Percentiles rank a stretch among this genome's conserved stretches.
These are phyloP conservation scores for Hypocreales sp. DNA, from an alignment of 2,329 filamentous ascomycete genomes.

Conservation along the genomic window DNA sequence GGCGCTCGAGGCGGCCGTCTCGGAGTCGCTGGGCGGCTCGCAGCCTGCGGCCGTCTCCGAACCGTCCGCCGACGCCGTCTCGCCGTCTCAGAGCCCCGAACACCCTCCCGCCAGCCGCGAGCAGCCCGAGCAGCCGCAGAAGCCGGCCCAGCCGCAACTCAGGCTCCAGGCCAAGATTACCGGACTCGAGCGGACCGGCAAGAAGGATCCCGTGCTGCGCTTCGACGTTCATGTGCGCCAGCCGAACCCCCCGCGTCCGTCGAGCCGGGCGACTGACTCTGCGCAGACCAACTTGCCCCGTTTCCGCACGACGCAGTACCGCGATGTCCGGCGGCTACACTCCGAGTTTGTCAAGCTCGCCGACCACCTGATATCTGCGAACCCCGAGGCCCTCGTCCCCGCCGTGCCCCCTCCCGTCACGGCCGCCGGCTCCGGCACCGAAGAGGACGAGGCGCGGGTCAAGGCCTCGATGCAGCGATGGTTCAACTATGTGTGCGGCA, in stretches of 20 bases:
- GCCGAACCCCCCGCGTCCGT: not conserved
- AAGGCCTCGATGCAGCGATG: slow-evolving; percentile 85
- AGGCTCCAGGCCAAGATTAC: slow-evolving; percentile 93
- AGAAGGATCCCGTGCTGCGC: slow-evolving; percentile 86
- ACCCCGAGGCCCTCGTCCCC: slow-evolving; percentile 86
- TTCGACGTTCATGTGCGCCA: slow-evolving; percentile 82
- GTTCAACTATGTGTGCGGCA: slow-evolving; percentile 86
- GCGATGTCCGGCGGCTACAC: slow-evolving; percentile 88
- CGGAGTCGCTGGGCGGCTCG: slow-evolving; percentile 6
- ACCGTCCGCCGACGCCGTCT: not conserved
- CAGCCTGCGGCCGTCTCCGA: slow-evolving; percentile 4
- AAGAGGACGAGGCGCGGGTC: slow-evolving; percentile 83
- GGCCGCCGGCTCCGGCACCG: slow-evolving; percentile 85
- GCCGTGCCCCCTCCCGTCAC: slow-evolving; percentile 91
- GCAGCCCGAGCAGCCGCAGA: slow-evolving; percentile 21
- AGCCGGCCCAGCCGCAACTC: slow-evolving; percentile 55
- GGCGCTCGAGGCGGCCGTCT: slow-evolving; percentile 5
- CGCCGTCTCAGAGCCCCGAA: slow-evolving; percentile 13
- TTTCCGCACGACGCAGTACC: slow-evolving; percentile 94
- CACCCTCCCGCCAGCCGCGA: slow-evolving; percentile 6
- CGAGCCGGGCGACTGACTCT: slow-evolving; percentile 1
- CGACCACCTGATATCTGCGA: slow-evolving; percentile 91
- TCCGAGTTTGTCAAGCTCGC: slow-evolving; percentile 94
- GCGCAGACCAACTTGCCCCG: slow-evolving; percentile 90
- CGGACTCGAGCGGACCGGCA: slow-evolving; percentile 77